Evolutionary conservation across 2,329 filamentous ascomycete species (phyloP).

Genomic region (Rutstroemia sydowiana): DNA sequence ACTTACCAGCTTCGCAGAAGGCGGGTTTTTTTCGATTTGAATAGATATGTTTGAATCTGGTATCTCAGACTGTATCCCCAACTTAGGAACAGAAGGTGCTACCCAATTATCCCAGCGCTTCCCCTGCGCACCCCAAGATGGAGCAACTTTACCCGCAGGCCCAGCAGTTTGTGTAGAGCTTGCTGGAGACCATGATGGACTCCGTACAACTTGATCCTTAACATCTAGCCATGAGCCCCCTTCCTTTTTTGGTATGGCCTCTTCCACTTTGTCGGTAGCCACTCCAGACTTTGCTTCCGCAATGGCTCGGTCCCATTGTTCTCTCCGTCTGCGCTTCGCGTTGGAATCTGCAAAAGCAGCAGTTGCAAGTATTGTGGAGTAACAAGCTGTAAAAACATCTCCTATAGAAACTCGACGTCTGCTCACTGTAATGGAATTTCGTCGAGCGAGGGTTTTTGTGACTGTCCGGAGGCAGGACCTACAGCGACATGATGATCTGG

Average conservation of each 20-base stretch:
- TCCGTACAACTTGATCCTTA: neutral
- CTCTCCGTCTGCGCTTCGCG: constrained; percentile 48
- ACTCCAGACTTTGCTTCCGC: constrained; percentile 38
- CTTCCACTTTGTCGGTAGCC: constrained; percentile 7
- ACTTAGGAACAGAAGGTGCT: neutral
- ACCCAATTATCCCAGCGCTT: neutral
- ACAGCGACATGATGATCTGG: constrained; percentile 54
- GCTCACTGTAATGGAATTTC: constrained; percentile 41
- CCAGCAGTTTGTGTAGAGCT: neutral
- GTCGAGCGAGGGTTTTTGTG: constrained; percentile 36
- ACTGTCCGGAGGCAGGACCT: constrained; percentile 49
- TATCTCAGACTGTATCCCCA: neutral
- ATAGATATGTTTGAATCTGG: neutral
- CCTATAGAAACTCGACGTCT: constrained; percentile 40
- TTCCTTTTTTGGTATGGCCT: neutral
- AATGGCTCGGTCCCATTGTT: constrained; percentile 55
- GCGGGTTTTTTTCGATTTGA: neutral
- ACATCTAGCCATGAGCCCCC: neutral
- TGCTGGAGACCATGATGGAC: neutral
- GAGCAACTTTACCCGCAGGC: neutral
- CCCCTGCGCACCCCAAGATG: neutral
- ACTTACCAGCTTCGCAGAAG: neutral
- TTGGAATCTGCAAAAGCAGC: constrained; percentile 56
- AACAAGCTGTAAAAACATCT: constrained; percentile 57
- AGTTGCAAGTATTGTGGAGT: constrained; percentile 59